Evolutionary conservation across 2,329 filamentous ascomycete genomes (phyloP), one percentile per base, ranked within the genome.

Genomic region (Sphaceloma murrayae): DNA sequence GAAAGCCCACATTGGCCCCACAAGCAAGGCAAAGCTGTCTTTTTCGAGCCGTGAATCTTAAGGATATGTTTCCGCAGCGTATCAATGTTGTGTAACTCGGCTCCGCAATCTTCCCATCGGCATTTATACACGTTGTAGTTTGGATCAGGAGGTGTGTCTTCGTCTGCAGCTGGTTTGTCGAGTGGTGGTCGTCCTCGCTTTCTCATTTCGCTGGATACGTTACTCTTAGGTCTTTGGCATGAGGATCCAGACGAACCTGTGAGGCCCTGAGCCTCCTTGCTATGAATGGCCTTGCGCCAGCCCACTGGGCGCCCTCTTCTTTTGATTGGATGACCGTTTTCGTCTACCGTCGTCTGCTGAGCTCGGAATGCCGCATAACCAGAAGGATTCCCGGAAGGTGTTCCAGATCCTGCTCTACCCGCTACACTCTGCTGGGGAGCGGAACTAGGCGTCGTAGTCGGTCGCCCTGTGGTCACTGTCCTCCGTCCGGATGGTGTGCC

Each of bases 61-160:
- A 65, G 55, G 4, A 78, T 58, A 55, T 82, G 78, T 46, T 73
- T 74, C 49, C 70, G 69, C 4, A 82, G 60, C 0, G 72, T 74
- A 6, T 72, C 68, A 10, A 80, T 57, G 51, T 80, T 81, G 57
- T 82, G 78, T 4, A 82, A 61, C 50, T 78, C 67, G 0, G 73
- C 69, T 3, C 59, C 58, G 55, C 78, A 82, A 1, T 61, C 58
- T 42, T 67, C 59, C 78, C 77, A 82, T 31, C 63, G 57, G 58
- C 78, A 82, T 45, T 66, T 64, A 55, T 69, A 82, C 4, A 73
- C 65, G 39, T 64, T 61, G 46, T 64, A 68, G 21, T 56, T 54
- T 0, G 58, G 57, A 29, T 58, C 50, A 8, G 40, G 40, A 27
- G 45, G 44, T 27, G 44, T 29, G 13, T 13, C 32, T 22, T 26